Conservation (phyloP, 345 rosid species). For the Mangifera indica region DNA sequence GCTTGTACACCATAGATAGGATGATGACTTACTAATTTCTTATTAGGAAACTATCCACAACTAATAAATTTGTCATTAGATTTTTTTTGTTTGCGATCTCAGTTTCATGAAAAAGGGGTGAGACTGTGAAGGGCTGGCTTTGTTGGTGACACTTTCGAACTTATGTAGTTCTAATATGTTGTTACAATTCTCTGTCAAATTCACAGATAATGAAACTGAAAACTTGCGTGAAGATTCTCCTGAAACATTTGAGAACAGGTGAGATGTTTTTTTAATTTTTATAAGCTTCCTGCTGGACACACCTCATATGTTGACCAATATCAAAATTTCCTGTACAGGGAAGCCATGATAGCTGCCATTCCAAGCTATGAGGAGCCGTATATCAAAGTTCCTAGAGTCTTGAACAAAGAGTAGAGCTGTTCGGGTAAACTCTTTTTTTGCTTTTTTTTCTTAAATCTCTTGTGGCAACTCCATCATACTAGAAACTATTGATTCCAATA, state of each 20-base stretch:
- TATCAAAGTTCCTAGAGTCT: slow-evolving; percentile 65
- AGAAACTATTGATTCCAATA: no score
- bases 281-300: background rate
- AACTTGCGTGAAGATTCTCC: slow-evolving; percentile 72
- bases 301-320: no score
- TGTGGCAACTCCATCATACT: no score
- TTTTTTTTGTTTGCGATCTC: background rate
- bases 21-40: background rate
- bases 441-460: no score
- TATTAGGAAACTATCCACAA: background rate
- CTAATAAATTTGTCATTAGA: no score
- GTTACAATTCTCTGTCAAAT: slow-evolving; percentile 2
- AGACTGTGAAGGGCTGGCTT: background rate
- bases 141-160: background rate
- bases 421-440: slow-evolving; percentile 13
- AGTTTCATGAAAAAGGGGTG: background rate
- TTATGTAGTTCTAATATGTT: background rate
- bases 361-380: slow-evolving; percentile 52
- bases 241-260: slow-evolving; percentile 62
- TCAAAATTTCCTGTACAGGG: slow-evolving; percentile 36
- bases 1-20: background rate
- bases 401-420: slow-evolving; percentile 58
- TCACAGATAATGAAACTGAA: slow-evolving; percentile 62
- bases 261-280: background rate
- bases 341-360: slow-evolving; percentile 28